These are phyloP conservation scores for Trypanosomatidae sp. DNA, from an alignment of 208 protist species.

Conservation along the genomic window DNA sequence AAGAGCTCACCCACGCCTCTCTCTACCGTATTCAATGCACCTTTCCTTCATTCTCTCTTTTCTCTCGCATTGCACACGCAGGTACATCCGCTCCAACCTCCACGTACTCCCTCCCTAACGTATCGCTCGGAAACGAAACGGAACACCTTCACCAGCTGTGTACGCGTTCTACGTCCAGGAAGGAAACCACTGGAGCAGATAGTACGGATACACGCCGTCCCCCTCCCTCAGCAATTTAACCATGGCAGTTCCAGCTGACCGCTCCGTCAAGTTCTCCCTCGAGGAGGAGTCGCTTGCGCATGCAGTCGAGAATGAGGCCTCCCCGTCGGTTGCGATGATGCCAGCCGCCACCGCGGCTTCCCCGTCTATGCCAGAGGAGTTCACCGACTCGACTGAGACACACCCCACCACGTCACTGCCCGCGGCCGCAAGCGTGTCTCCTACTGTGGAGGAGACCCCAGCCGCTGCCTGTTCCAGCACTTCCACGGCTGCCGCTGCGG, in stretches of 20 bases:
- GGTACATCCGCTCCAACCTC: background rate
- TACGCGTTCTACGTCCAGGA: background rate
- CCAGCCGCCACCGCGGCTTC: background rate
- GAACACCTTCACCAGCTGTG: background rate
- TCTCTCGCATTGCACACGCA: background rate
- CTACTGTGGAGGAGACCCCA: background rate
- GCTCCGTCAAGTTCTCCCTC: constrained; percentile 36
- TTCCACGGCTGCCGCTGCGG: background rate
- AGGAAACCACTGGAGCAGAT: background rate
- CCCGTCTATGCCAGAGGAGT: background rate
- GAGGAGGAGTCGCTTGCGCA: constrained; percentile 8
- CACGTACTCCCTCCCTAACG: background rate
- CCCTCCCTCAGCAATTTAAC: background rate
- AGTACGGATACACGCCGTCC: background rate
- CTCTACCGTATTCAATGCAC: no score
- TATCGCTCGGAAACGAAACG: background rate
- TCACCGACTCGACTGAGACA: background rate
- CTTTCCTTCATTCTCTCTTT: no score
- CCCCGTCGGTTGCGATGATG: background rate
- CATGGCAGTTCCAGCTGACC: constrained; percentile 3
- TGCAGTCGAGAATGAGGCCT: background rate
- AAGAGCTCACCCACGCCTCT: background rate
- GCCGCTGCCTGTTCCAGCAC: background rate
- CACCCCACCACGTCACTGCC: background rate
- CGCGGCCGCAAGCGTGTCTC: background rate